Conservation (phyloP, 2,329 filamentous ascomycete species). For the Scopulariopsis brevicaulis region DNA sequence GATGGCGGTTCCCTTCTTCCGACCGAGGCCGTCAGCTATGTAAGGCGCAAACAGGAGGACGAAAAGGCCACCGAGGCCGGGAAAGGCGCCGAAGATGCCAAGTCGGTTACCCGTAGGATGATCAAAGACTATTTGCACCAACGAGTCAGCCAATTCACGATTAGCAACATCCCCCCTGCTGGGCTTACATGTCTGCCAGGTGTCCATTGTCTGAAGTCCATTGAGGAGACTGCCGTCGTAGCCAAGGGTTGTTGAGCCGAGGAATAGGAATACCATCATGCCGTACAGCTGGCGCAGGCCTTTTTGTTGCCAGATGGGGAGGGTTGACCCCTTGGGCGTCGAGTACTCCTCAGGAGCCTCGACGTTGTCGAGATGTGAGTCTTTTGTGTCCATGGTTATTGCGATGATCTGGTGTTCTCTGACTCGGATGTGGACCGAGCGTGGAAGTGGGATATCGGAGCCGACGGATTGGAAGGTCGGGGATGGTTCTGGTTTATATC, state of each 20-base stretch:
- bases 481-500: too few species aligned
- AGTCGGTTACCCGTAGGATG: constrained; percentile 18
- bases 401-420: background rate
- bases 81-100: constrained; percentile 25
- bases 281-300: constrained; percentile 21
- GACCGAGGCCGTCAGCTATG: constrained; percentile 18
- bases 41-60: constrained; percentile 17
- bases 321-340: constrained; percentile 5
- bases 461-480: too few species aligned
- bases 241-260: constrained; percentile 38
- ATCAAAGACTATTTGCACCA: constrained; percentile 12
- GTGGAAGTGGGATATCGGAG: background rate
- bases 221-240: constrained; percentile 39
- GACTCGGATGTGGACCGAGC: background rate
- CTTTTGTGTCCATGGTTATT: background rate
- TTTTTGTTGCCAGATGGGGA: constrained; percentile 20
- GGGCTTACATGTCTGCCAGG: constrained; percentile 26
- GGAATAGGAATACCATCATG: constrained; percentile 26
- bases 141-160: background rate
- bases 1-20: constrained; percentile 17
- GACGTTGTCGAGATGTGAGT: background rate
- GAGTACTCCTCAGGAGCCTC: background rate
- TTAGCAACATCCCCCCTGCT: background rate
- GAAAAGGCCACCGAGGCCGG: constrained; percentile 34
- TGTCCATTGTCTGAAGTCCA: constrained; percentile 25